Evolutionary conservation across 176 grass and related monocot species (phyloP), one percentile per base, ranked within the genome.

Genomic region (Triticum timopheevii): DNA sequence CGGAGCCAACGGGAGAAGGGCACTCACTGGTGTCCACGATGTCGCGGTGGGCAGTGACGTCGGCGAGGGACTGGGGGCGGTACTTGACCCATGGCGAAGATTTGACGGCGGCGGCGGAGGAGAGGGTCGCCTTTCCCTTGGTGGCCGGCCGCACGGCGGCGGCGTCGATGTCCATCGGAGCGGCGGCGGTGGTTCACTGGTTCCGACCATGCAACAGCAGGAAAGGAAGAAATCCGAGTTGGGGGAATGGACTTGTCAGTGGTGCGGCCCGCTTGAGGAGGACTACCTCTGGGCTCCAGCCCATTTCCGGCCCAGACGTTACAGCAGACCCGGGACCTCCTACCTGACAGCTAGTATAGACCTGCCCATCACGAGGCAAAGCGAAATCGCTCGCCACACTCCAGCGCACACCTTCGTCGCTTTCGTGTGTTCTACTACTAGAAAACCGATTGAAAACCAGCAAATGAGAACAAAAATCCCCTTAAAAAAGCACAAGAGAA

Each of bases 31-130:
- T 96, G 63, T 96, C 94, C 22, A 99, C 85, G 80, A 99, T 99
- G 87, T 99, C 94, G 64, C 94, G 94, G 88, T 99, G 97, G 38
- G 94, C 94, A 38, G 97, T 94, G 39, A 96, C 97, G 80, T 99
- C 97, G 47, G 92, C 92, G 42, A 99, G 94, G 69, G 94, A 96
- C 83, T 96, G 88, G 54, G 97, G 97, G 1, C 94, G 88, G 82
- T 96, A 99, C 89, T 96, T 99, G 7, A 99, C 92, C 97, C 94
- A 99, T 13, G 97, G 97, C 23, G 89, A 90, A n/a, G 94, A 92
- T 69, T 92, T 98, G 23, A 80, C 88, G 35, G 16, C 24, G 7
- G 76, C 62, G 11, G 22, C 10, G 15, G 76, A 35, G 13, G 50
- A 61, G 28, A 93, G 42, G 4, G 70, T 88, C 30, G 75, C 83